A percentile compares a stretch with the other conserved stretches of the same genome.
Conservation (phyloP, 192 early-diverging fungal species). For the Gaertneriomyces sp. region DNA sequence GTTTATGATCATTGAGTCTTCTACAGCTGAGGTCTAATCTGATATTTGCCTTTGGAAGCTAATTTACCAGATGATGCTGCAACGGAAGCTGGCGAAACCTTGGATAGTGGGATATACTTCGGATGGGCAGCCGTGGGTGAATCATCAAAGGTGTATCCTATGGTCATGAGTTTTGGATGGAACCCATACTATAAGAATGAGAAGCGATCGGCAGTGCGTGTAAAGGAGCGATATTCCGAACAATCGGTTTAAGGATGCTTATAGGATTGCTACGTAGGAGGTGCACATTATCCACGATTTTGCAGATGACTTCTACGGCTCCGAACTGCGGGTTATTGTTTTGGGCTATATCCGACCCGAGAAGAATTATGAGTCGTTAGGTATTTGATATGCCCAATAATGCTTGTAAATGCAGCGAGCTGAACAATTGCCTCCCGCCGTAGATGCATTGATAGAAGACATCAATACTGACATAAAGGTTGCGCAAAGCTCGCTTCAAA, state of each 20-base stretch:
- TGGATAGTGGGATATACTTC: conserved; percentile 89
- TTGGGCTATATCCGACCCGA: conserved; percentile 87
- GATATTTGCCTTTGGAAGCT: conserved; percentile 49
- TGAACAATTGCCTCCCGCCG: not conserved
- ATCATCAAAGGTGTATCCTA: conserved; percentile 66
- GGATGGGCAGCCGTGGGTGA: conserved; percentile 83
- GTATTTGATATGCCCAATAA: conserved; percentile 33
- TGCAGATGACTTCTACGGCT: conserved; percentile 86
- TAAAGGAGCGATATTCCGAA: not conserved
- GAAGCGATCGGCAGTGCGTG: conserved; percentile 79
- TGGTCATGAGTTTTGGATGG: conserved; percentile 99
- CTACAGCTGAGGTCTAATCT: no score
- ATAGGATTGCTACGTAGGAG: conserved; percentile 50
- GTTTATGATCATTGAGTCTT: no score
- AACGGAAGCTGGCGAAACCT: conserved; percentile 51
- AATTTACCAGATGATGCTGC: conserved; percentile 83
- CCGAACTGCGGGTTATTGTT: conserved; percentile 76
- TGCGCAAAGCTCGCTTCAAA: conserved; percentile 61
- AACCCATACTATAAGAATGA: conserved; percentile 99
- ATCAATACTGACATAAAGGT: conserved; percentile 87
- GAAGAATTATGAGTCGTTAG: conserved; percentile 78
- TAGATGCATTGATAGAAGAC: conserved; percentile 86
- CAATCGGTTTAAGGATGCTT: not conserved
- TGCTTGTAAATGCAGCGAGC: not conserved
- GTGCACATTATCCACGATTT: conserved; percentile 94